Evolutionary conservation across 768 basidiomycete species (phyloP), one percentile per base, ranked within the genome.

Genomic region (Lentinula raphanica): DNA sequence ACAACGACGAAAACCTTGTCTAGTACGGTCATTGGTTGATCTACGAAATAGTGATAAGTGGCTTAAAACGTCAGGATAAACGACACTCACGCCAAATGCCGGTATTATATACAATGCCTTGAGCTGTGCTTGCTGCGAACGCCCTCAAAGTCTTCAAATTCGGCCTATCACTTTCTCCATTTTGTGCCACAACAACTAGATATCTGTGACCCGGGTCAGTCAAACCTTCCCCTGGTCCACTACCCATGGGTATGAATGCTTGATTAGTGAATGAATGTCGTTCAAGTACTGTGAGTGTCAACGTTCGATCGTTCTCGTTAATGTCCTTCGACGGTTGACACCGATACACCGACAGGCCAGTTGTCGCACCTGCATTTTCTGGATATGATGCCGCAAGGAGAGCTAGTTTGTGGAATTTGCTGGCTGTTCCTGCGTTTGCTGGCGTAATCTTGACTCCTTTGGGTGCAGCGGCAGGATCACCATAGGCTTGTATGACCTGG

Each of bases 241-340:
- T 71, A 4, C 93, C 92, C 92, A 98, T 94, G 8, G 97, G 96
- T 58, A 98, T 82, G 71, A 98, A 98, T 5, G 90, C 87, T 69
- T 98, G 96, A 63, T 88, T 96, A 12, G 91, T 95, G 69, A 79
- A 89, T 28, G 86, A 80, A 67, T 99, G 97, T 29, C 95, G 79
- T 71, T 99, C 97, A 60, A 98, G 74, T n/a, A 86, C 79, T 61
- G 79, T 80, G 60, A 98, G 71, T 59, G 77, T 78, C 64, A 85
- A 81, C 19, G 72, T 74, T 19, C 82, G 81, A 28, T 78, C 76
- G 5, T 15, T 35, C 31, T 71, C 67, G 8, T 75, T 72, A 29
- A 88, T 75, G 35, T 72, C 73, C 51, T 72, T 59, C 27, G 74
- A 66, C 35, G 72, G 87, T 49, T 86, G 81, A 68, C 92, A 92